Evolutionary conservation across 306 rosid species (phyloP), one percentile per base, ranked within the genome.

Genomic region (Lathyrus aphaca): DNA sequence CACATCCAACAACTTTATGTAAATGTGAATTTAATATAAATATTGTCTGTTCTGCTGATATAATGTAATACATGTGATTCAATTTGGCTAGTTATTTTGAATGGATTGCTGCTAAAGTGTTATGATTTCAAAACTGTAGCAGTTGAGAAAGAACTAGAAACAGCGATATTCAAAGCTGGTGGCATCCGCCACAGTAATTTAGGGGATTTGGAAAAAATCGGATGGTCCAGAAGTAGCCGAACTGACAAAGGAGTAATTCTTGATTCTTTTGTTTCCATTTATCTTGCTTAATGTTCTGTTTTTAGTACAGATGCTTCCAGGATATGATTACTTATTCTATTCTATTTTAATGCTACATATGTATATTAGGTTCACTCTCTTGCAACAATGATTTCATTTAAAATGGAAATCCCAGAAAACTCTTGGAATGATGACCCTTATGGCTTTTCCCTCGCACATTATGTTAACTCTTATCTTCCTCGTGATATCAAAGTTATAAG

Each of bases 141-240:
- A 51, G 75, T 94, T 57, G 97, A 94, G 69, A 82, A 87, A 64
- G 97, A 94, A 77, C 83, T 94, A 64, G 97, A 94, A 82, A 77
- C 80, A 61, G 98, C 98, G 68, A 80, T 94, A 29, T 94, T 40
- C 76, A 88, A 90, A 71, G 92, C 90, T 0, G 98, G 98, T 44
- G 98, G 98, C 25, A 94, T 94, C 59, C 79, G 81, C 0, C 84
- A 90, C 1, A 86, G 92, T 74, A 94, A 94, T 78, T 87, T 79
- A 10, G 95, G 97, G 74, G 77, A 94, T 78, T 83, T 94, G 45
- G 70, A 87, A 63, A 94, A 88, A 65, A 88, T 94, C 53, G 80
- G 86, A 14, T 94, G 95, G 96, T 94, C 92, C 21, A 85, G 96
- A 86, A 94, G 97, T 45, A 94, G 98, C 83, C 84, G 98, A 35